Percentiles rank a stretch among this genome's conserved stretches.
These are phyloP conservation scores for Niebla homalea DNA, from an alignment of 495 filamentous ascomycete species.

Conservation along the genomic window DNA sequence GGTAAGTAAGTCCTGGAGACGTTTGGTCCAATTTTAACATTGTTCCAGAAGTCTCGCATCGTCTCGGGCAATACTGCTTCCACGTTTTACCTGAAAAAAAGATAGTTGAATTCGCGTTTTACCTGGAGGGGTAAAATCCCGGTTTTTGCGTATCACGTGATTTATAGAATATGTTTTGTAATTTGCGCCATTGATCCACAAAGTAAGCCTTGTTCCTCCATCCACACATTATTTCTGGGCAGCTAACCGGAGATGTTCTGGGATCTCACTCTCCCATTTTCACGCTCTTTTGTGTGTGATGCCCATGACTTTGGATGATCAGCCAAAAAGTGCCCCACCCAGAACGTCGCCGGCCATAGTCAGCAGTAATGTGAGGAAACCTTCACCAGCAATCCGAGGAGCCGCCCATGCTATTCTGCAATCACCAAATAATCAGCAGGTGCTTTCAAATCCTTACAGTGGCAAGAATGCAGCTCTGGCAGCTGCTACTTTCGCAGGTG, in stretches of 20 bases:
- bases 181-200: too few relatives aligned
- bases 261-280: too few relatives aligned
- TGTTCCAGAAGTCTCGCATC: too few relatives aligned
- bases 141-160: too few relatives aligned
- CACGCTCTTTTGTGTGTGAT: neutral
- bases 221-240: neutral
- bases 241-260: neutral
- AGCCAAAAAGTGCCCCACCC: neutral
- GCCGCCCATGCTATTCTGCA: conserved; percentile 11
- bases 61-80: too few relatives aligned
- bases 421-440: neutral
- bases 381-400: conserved; percentile 11
- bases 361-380: conserved; percentile 3
- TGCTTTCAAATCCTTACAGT: conserved; percentile 5
- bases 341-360: neutral
- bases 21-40: too few relatives aligned
- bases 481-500: conserved; percentile 29
- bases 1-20: too few relatives aligned
- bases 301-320: neutral
- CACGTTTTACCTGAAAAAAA: too few relatives aligned
- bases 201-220: neutral
- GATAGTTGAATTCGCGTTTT: too few relatives aligned
- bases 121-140: too few relatives aligned
- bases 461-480: conserved; percentile 32
- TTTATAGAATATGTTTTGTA: too few relatives aligned